Base-by-base conservation (phyloP, 2,329 filamentous ascomycete genomes). In the Xylariaceae sp. region DNA sequence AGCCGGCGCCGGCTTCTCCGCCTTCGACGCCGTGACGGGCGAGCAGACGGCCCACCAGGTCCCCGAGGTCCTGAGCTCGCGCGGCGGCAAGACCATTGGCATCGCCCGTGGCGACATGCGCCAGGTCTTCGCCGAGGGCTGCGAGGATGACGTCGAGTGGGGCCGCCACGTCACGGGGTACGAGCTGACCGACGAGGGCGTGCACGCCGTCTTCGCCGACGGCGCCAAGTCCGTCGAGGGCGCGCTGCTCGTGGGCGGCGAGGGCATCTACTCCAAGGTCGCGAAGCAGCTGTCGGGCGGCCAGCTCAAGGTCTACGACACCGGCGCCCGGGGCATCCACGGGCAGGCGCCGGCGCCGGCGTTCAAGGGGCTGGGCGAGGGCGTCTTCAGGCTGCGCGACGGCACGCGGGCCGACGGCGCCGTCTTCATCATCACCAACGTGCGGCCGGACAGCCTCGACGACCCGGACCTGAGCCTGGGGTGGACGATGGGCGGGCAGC, bases 51-150 rank as follows among this genome's bases (percentile, higher is more conserved):
- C 29, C 12, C 8, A 38, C 19, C 35, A 35, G 19, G 62, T 7
- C 30, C 7, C 7, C 30, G 22, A 65, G 47, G 59, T 52, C 2
- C 61, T 83, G 22, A 43, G 59, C 0, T 79, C 74, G 13, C 68
- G 78, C 16, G 77, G 65, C 30, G 77, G 74, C 4, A 79, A 82
- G 55, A 66, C 79, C 8, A 69, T 85, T 0, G 80, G 80, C 1
- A 80, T 84, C 31, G 71, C 78, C 1, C 64, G 81, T 4, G 80
- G 79, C 4, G 78, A 81, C 28, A 83, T 85, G 79, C 68, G 81
- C 3, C 67, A 61, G 35, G 47, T 78, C 4, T 83, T 85, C 52
- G 58, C 80, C 34, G 61, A 70, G 15, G 79, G 79, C 1, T 73
- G 72, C 42, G 79, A 83, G 45, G 56, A 68, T 0, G 64, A 64